Percentiles rank a stretch among this genome's conserved stretches.
Conservation (phyloP, 257 asterid genomes). For the Osmanthus fragrans region DNA sequence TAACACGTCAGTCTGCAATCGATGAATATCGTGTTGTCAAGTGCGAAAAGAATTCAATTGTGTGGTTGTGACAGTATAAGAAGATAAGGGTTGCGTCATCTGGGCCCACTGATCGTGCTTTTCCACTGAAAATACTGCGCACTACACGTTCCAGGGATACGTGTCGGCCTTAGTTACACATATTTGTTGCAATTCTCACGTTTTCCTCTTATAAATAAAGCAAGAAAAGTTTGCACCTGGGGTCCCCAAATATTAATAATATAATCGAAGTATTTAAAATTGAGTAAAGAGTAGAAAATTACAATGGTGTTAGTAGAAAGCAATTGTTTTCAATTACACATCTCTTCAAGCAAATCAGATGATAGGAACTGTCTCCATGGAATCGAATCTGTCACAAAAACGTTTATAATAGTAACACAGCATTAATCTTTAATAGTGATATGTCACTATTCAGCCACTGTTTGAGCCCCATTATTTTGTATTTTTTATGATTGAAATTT, state of each 20-base stretch:
- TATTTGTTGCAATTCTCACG: not conserved
- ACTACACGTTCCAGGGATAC: not conserved
- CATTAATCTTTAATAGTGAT: no score
- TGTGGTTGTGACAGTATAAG: not conserved
- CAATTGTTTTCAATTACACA: no score
- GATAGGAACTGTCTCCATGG: no score
- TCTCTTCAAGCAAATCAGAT: no score
- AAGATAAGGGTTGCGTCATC: conserved; percentile 20
- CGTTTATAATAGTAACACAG: no score
- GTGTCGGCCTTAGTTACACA: conserved; percentile 1
- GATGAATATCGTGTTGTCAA: not conserved
- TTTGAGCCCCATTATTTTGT: no score
- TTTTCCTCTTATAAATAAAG: not conserved
- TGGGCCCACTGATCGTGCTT: not conserved
- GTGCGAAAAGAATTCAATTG: not conserved
- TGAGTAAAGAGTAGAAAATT: no score
- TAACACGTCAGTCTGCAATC: not conserved
- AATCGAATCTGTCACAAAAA: no score
- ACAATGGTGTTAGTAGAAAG: no score
- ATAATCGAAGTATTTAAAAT: no score
- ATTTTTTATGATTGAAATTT: no score
- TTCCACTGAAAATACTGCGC: not conserved
- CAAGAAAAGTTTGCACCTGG: not conserved
- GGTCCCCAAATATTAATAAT: not conserved
- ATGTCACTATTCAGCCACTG: no score